phyloP scores from a whole-genome alignment of 2,329 filamentous ascomycete species.

The Penicillium sclerotigenum region DNA sequence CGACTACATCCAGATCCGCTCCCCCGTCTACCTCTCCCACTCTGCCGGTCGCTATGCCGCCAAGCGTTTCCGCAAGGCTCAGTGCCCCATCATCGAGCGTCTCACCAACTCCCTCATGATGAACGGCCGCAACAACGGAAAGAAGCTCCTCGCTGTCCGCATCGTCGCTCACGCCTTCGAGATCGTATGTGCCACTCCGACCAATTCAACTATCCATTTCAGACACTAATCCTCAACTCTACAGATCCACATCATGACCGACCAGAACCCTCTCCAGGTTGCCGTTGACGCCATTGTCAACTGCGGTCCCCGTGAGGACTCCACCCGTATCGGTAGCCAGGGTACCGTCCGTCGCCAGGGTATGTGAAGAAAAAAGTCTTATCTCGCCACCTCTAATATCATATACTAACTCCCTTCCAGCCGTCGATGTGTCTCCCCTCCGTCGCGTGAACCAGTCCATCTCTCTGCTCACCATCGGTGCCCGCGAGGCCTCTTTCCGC shows the following conservation, averaged over 20 bases:
- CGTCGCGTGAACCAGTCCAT: slow-evolving; percentile 99
- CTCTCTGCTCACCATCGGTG: slow-evolving; percentile 96
- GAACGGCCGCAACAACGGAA: slow-evolving; percentile 99
- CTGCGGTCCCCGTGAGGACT: slow-evolving; percentile 99
- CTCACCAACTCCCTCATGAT: slow-evolving; percentile 99
- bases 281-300: slow-evolving; percentile 99
- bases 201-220: not conserved
- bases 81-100: slow-evolving; percentile 99
- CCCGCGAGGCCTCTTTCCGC: slow-evolving; percentile 97
- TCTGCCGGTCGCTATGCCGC: slow-evolving; percentile 96
- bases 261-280: slow-evolving; percentile 99
- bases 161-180: slow-evolving; percentile 99
- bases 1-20: slow-evolving; percentile 99
- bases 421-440: slow-evolving; percentile 99
- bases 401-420: slow-evolving; percentile 36
- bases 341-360: slow-evolving; percentile 97
- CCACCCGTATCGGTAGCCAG: slow-evolving; percentile 97
- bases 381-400: not conserved
- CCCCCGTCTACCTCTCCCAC: slow-evolving; percentile 98
- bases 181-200: slow-evolving; percentile 70
- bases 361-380: not conserved
- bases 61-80: slow-evolving; percentile 99
- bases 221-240: slow-evolving; percentile 20
- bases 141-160: slow-evolving; percentile 99
- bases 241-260: slow-evolving; percentile 99